A percentile compares a stretch with the other conserved stretches of the same genome.
Conservation (phyloP, 2,329 filamentous ascomycete genomes). For the Colletotrichum sansevieriae region DNA sequence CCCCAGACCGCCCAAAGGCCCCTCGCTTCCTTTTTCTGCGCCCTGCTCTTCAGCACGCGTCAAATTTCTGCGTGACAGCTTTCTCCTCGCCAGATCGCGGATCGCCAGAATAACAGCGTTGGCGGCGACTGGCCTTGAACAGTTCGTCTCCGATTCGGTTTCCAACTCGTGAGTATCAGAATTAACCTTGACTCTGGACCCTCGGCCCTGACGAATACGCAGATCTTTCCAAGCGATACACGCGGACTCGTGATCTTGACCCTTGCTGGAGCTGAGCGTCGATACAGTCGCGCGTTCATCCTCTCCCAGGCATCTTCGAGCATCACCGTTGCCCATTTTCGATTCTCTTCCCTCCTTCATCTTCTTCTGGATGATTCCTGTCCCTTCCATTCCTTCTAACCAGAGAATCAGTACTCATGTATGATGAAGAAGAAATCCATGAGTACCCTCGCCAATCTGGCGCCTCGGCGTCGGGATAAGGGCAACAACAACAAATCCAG, state of each 20-base stretch:
- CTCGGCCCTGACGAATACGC: constrained; percentile 4
- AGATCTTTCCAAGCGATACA: background rate
- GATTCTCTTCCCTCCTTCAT: background rate
- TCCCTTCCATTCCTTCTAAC: constrained; percentile 21
- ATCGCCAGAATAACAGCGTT: background rate
- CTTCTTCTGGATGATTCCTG: background rate
- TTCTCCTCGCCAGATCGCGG: background rate
- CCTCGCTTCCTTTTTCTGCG: constrained; percentile 20
- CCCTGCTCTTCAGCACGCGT: constrained; percentile 23
- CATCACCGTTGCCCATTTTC: background rate
- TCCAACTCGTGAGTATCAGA: constrained; percentile 1
- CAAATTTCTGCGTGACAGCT: background rate
- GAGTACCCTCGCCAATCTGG: constrained; percentile 31
- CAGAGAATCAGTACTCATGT: background rate
- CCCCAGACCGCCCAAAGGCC: background rate
- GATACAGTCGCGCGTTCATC: background rate
- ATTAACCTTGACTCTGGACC: background rate
- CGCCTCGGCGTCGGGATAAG: constrained; percentile 31
- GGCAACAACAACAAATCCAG: constrained; percentile 7
- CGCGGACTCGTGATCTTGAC: background rate
- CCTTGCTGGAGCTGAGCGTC: background rate
- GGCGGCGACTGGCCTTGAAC: background rate
- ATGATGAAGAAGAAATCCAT: constrained; percentile 36
- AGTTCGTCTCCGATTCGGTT: background rate
- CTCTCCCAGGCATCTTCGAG: background rate